Conservation (phyloP, 805 yeast genomes). For the Yamadazyma laniorum region DNA sequence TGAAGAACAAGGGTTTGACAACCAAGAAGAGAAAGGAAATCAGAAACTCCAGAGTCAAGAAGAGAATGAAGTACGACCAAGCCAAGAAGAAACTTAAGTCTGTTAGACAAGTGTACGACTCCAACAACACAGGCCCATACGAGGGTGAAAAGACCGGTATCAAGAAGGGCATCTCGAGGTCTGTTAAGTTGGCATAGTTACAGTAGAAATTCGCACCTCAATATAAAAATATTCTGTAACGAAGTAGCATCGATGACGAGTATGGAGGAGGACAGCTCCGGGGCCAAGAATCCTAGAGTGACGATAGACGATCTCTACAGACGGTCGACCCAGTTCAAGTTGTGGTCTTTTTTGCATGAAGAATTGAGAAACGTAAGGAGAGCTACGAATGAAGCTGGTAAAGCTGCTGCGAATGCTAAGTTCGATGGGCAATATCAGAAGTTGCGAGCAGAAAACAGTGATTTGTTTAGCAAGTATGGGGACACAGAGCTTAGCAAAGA, state of each 20-base stretch:
- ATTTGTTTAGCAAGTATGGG: conserved; percentile 24
- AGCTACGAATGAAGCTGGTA: conserved; percentile 57
- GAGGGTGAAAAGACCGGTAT: conserved; percentile 97
- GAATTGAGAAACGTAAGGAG: conserved; percentile 50
- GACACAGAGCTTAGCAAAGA: conserved; percentile 27
- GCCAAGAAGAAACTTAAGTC: conserved; percentile 93
- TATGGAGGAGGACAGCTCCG: not conserved
- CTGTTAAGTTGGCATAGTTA: conserved; percentile 50
- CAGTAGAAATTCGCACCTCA: conserved; percentile 4
- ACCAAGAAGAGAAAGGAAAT: conserved; percentile 90
- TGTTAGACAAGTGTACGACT: conserved; percentile 85
- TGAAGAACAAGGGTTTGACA: conserved; percentile 95
- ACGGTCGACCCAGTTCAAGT: conserved; percentile 75
- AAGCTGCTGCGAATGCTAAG: conserved; percentile 28
- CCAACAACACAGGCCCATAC: conserved; percentile 66
- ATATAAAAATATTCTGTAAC: not conserved
- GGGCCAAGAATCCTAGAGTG: conserved; percentile 24
- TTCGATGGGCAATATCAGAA: conserved; percentile 23
- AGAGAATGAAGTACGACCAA: conserved; percentile 93
- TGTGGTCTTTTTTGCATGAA: conserved; percentile 78
- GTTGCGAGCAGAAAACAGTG: conserved; percentile 21
- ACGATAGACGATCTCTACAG: conserved; percentile 87
- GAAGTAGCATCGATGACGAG: not conserved
- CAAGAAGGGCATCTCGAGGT: conserved; percentile 86
- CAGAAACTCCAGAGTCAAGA: conserved; percentile 95